Evolutionary conservation across 805 yeast species (phyloP).

Genomic region (Yamadazyma ubonensis): DNA sequence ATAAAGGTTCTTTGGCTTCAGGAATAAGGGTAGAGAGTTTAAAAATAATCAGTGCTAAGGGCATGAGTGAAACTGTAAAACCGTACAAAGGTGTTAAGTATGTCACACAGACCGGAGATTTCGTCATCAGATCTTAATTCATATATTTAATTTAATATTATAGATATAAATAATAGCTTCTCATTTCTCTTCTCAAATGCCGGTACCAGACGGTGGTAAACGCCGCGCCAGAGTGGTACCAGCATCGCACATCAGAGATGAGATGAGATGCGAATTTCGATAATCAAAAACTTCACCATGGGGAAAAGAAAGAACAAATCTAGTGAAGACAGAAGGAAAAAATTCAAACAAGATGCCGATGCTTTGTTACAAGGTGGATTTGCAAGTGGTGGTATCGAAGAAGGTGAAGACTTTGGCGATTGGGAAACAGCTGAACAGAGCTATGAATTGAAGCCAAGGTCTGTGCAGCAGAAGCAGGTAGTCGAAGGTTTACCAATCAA

Average conservation of each 20-base stretch:
- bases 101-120: constrained; percentile 61
- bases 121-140: constrained; percentile 39
- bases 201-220: neutral
- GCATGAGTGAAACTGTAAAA: constrained; percentile 58
- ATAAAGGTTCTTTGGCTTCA: constrained; percentile 73
- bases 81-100: constrained; percentile 94
- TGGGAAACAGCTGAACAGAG: constrained; percentile 80
- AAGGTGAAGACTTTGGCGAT: constrained; percentile 35
- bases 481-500: constrained; percentile 82
- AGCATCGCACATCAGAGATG: constrained; percentile 4
- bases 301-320: constrained; percentile 32
- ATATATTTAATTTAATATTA: neutral
- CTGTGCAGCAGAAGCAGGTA: constrained; percentile 35
- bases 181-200: no score
- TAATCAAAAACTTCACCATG: constrained; percentile 19
- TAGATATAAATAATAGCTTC: no score
- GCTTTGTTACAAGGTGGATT: constrained; percentile 27
- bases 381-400: neutral
- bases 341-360: constrained; percentile 41
- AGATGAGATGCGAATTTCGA: constrained; percentile 3
- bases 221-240: neutral
- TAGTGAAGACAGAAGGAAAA: constrained; percentile 35
- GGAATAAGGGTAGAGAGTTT: constrained; percentile 69
- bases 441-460: constrained; percentile 74
- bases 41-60: constrained; percentile 55